Evolutionary conservation across 768 basidiomycete genomes (phyloP).

Genomic region (Royoungia palumana): DNA sequence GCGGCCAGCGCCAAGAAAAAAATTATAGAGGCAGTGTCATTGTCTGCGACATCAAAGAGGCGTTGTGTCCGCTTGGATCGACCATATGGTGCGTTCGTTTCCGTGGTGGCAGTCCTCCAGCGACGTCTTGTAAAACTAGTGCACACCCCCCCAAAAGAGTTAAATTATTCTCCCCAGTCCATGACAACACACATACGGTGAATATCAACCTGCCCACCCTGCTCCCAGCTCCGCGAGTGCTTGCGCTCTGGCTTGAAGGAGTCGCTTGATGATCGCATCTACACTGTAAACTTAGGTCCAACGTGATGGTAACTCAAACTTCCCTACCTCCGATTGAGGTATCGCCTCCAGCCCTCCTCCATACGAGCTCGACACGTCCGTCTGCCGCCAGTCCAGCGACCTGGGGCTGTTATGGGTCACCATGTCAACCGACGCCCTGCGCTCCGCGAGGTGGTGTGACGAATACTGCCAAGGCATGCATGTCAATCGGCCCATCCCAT

Average conservation of each 20-base stretch:
- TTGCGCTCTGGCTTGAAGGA: conserved; percentile 47
- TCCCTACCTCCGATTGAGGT: conserved; percentile 34
- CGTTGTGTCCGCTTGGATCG: conserved; percentile 47
- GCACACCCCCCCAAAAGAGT: conserved; percentile 1
- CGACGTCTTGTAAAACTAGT: conserved; percentile 44
- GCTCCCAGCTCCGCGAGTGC: conserved; percentile 64
- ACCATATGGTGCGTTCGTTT: conserved; percentile 69
- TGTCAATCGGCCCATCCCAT: conserved; percentile 19
- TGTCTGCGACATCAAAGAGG: conserved; percentile 53
- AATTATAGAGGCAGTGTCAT: conserved; percentile 53
- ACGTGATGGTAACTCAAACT: conserved; percentile 9
- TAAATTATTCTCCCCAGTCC: conserved; percentile 6
- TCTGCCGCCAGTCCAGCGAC: conserved; percentile 32
- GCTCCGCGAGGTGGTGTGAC: conserved; percentile 33
- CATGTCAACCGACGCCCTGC: conserved; percentile 31
- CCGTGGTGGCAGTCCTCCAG: conserved; percentile 49
- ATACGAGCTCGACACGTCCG: conserved; percentile 32
- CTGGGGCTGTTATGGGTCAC: conserved; percentile 35
- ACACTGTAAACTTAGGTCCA: conserved; percentile 31
- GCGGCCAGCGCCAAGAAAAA: conserved; percentile 16
- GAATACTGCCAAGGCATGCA: conserved; percentile 24
- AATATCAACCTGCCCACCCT: conserved; percentile 36
- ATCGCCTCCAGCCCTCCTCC: conserved; percentile 27
- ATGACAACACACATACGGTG: conserved; percentile 23
- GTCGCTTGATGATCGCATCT: conserved; percentile 39